Percentiles rank a stretch among this genome's conserved stretches.
phyloP scores from a whole-genome alignment of 2,329 filamentous ascomycete genomes.

The Fusarium solani-melongenae region DNA sequence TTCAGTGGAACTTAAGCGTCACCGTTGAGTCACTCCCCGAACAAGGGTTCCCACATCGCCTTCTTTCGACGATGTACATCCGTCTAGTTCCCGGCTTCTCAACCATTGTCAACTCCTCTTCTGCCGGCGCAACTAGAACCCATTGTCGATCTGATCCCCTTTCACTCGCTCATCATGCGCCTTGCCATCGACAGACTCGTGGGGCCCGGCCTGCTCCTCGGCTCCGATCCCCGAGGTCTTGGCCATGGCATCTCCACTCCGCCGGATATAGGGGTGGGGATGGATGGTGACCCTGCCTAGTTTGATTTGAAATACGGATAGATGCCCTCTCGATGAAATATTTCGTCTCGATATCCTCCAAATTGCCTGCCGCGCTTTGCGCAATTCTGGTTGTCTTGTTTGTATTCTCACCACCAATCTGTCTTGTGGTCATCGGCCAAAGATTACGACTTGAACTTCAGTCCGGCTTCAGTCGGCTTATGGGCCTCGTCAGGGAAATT shows the following conservation, averaged over 20 bases:
- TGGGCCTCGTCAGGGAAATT: background rate
- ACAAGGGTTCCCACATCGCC: background rate
- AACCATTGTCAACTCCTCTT: background rate
- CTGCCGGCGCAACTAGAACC: background rate
- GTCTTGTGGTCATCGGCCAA: background rate
- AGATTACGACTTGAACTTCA: background rate
- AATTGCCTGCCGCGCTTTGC: background rate
- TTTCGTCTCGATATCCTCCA: background rate
- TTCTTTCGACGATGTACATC: background rate
- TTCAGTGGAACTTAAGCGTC: background rate
- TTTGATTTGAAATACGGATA: background rate
- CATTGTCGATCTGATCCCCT: background rate
- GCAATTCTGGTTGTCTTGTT: background rate
- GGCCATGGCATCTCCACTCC: background rate
- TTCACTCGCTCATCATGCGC: background rate
- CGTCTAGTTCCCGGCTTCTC: background rate
- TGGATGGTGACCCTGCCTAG: background rate
- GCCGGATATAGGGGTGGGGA: background rate
- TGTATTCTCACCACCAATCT: background rate
- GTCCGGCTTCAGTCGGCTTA: background rate
- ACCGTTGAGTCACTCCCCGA: background rate
- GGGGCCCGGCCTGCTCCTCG: background rate
- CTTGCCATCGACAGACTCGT: background rate
- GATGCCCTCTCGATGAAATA: background rate
- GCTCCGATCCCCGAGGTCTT: background rate